Percentiles rank a stretch among this genome's conserved stretches.
phyloP scores from a whole-genome alignment of 352 stramenopile species.

The Pythium rhizo-oryzae region DNA sequence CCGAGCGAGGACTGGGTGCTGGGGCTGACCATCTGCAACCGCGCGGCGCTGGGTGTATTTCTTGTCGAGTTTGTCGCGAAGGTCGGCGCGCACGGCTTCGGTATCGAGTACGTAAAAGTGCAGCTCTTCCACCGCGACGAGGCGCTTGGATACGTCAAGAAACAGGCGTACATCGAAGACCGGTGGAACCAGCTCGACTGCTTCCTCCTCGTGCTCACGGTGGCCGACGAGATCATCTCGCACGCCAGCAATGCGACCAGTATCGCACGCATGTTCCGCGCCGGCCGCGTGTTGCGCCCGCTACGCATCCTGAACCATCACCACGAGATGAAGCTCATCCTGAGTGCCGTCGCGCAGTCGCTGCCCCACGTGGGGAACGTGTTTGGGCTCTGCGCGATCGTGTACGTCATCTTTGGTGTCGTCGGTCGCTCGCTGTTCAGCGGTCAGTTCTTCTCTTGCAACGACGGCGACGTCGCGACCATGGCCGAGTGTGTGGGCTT shows the following conservation, averaged over 20 bases:
- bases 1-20: conserved; percentile 38
- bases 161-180: conserved; percentile 78
- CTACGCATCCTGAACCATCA: conserved; percentile 80
- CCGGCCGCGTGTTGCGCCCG: conserved; percentile 62
- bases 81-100: conserved; percentile 54
- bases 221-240: conserved; percentile 62
- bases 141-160: conserved; percentile 56
- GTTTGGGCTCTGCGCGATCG: conserved; percentile 67
- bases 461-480: conserved; percentile 44
- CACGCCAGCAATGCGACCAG: conserved; percentile 41
- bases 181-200: conserved; percentile 80
- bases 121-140: conserved; percentile 68
- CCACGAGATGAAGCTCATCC: conserved; percentile 75
- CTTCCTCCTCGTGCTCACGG: conserved; percentile 52
- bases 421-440: conserved; percentile 71
- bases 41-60: conserved; percentile 52
- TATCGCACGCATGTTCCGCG: conserved; percentile 62
- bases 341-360: conserved; percentile 68
- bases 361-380: conserved; percentile 77
- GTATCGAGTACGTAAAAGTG: conserved; percentile 62
- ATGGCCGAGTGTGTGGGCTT: conserved; percentile 60
- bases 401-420: conserved; percentile 81
- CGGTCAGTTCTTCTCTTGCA: conserved; percentile 68
- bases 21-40: conserved; percentile 44
- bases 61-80: conserved; percentile 67